phyloP scores from a whole-genome alignment of 257 asterid genomes.

The Nicotiana tomentosiformis region DNA sequence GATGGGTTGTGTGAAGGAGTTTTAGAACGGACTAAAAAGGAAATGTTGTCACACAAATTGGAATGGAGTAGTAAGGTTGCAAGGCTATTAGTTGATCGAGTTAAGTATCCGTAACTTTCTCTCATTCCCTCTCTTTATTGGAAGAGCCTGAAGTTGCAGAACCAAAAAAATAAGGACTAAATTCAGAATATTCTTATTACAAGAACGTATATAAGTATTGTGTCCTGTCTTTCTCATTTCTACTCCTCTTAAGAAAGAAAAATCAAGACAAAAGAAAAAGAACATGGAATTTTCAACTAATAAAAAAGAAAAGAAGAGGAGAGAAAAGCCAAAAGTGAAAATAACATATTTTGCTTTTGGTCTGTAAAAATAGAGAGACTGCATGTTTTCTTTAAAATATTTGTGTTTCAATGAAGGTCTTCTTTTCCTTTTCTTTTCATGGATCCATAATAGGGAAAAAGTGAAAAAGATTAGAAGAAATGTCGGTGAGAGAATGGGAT shows the following conservation, averaged over 20 bases:
- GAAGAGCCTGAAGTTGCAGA: neutral
- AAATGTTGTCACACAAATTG: too few relatives aligned
- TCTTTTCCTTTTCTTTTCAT: neutral
- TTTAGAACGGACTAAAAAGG: too few relatives aligned
- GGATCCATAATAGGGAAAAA: neutral
- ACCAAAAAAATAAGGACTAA: neutral
- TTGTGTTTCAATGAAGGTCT: neutral
- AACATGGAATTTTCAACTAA: slow-evolving; percentile 2
- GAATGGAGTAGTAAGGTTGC: too few relatives aligned
- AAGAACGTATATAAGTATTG: neutral
- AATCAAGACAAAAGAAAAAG: neutral
- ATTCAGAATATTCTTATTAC: neutral
- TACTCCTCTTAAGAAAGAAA: neutral
- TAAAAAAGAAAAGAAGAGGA: slow-evolving; percentile 22
- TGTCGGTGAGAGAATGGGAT: neutral
- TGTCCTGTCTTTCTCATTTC: neutral
- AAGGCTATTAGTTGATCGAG: too few relatives aligned
- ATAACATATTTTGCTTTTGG: slow-evolving; percentile 31
- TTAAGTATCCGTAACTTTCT: too few relatives aligned
- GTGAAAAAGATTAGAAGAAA: neutral
- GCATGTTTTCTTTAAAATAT: neutral
- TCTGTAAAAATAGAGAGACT: slow-evolving; percentile 11
- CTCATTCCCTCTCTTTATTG: too few relatives aligned
- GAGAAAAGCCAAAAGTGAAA: slow-evolving; percentile 27
- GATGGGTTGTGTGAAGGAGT: too few relatives aligned